phyloP scores from a whole-genome alignment of 139 green algal genomes.

The Coelastrella sp. region DNA sequence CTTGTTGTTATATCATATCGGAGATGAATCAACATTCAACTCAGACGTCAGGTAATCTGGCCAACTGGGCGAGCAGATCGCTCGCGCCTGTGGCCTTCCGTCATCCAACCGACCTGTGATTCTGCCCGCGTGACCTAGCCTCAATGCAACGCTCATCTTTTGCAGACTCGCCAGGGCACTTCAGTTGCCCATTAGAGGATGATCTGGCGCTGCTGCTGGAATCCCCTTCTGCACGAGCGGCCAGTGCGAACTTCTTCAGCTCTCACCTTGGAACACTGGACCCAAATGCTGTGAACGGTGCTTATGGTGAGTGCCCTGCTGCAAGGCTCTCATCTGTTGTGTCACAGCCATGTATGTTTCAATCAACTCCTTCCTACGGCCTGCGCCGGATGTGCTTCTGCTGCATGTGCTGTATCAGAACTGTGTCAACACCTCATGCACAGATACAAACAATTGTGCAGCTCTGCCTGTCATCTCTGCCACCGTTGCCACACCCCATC shows the following conservation, averaged over 20 bases:
- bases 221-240: not conserved
- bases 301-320: not conserved
- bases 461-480: not conserved
- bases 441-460: not conserved
- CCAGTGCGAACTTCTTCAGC: conserved; percentile 5
- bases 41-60: too few species aligned
- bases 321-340: not conserved
- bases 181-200: not conserved
- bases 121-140: too few species aligned
- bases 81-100: not conserved
- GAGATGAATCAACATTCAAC: too few species aligned
- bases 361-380: too few species aligned
- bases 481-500: not conserved
- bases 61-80: too few species aligned
- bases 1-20: too few species aligned
- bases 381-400: too few species aligned
- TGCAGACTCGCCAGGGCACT: not conserved
- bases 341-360: too few species aligned
- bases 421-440: not conserved
- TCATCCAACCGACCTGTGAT: not conserved
- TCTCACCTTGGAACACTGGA: not conserved
- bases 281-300: not conserved
- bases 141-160: too few species aligned
- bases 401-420: too few species aligned
- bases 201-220: conserved; percentile 2